Base-by-base conservation (phyloP, 768 basidiomycete species). In the Calocera cornea region DNA sequence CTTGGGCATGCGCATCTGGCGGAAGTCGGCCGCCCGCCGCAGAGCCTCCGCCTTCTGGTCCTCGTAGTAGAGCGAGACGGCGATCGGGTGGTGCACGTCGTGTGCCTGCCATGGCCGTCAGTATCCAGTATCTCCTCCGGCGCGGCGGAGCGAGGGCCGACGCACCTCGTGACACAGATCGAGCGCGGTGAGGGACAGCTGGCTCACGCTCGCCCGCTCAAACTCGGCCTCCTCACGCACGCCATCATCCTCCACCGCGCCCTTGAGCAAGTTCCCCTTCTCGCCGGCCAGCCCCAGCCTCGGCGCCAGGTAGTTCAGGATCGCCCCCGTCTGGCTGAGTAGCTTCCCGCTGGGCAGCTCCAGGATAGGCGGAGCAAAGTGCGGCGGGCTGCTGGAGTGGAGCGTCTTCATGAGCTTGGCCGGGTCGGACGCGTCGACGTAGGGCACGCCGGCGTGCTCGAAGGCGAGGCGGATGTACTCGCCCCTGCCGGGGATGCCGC, bases 311-410 rank as follows among this genome's bases (percentile, higher is more conserved):
- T 76, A 76, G 67, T 75, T 72, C 68, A 80, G 71, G 71, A 80
- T 79, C 41, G 74, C 76, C 2, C 75, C 72, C 14, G 78, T 77
- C 71, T 80, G 79, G 19, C 75, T 77, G 47, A 80, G 50, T 24
- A 71, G 64, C 41, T 74, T 67, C 27, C 75, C 77, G 1, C 71
- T 72, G 41, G 74, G 72, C 36, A 72, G 67, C 67, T 76, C 72
- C 49, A 82, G 75, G 2, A 78, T 73, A 1, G 81, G 81, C 16
- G 79, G 79, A 5, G 80, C 80, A 69, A 81, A 79, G 40, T 77
- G 74, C 2, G 77, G 75, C 11, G 77, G 74, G 34, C 67, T 14
- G 3, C 29, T 38, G 1, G 12, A 24, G 31, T 33, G 54, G 14
- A 60, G 54, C 54, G 54, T 31, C 31, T 60, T 60, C 27, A 60